phyloP scores from a whole-genome alignment of 1,284 basidiomycete genomes.

The Melampsora larici-populina region DNA sequence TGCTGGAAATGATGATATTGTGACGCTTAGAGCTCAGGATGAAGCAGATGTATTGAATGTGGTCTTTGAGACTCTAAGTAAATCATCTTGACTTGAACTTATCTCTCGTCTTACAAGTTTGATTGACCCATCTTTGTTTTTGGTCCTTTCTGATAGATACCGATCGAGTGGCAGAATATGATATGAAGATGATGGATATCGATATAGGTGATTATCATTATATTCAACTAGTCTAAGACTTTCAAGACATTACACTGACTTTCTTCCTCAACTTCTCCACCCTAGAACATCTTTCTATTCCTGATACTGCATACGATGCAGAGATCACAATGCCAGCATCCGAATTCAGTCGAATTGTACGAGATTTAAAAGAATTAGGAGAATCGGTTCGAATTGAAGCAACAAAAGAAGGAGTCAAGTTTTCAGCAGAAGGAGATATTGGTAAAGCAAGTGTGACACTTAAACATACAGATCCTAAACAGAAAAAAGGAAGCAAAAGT shows the following conservation, averaged over 20 bases:
- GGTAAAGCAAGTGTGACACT: slow-evolving; percentile 85
- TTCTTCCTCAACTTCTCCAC: slow-evolving; percentile 53
- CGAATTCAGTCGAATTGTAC: slow-evolving; percentile 89
- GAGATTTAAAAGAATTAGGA: slow-evolving; percentile 85
- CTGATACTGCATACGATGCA: slow-evolving; percentile 97
- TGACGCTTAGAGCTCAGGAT: slow-evolving; percentile 86
- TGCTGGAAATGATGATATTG: slow-evolving; percentile 92
- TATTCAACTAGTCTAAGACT: too few relatives aligned
- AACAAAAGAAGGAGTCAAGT: slow-evolving; percentile 92
- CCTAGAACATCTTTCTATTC: slow-evolving; percentile 83
- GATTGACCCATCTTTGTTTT: slow-evolving; percentile 42
- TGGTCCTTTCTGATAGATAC: slow-evolving; percentile 61
- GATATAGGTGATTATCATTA: slow-evolving; percentile 57
- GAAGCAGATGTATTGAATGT: slow-evolving; percentile 86
- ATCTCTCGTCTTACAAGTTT: slow-evolving; percentile 13
- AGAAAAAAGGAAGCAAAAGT: slow-evolving; percentile 47
- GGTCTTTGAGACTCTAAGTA: slow-evolving; percentile 86
- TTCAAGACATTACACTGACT: neutral
- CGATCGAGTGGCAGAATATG: slow-evolving; percentile 94
- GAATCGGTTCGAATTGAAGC: slow-evolving; percentile 96
- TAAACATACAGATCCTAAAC: slow-evolving; percentile 62
- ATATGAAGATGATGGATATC: slow-evolving; percentile 99
- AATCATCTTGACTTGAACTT: slow-evolving; percentile 50
- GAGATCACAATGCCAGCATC: slow-evolving; percentile 79
- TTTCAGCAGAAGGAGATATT: slow-evolving; percentile 87